Evolutionary conservation across 2,329 filamentous ascomycete genomes (phyloP).

Genomic region (Xylariomycetidae sp.): DNA sequence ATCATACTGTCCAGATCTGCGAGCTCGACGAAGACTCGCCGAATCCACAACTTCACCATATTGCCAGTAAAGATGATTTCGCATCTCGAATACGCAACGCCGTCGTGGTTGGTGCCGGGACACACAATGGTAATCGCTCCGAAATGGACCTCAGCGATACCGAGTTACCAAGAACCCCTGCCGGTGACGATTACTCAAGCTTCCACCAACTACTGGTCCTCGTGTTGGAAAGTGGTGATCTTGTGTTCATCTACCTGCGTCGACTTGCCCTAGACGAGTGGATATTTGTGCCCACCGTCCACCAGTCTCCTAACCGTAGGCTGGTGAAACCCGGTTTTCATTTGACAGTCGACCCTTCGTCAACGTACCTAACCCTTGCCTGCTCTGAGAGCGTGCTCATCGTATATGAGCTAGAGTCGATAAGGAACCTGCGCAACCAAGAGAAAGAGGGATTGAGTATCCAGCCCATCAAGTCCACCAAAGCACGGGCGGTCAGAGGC

Average conservation of each 20-base stretch:
- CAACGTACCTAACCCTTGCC: slow-evolving; percentile 60
- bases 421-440: slow-evolving; percentile 43
- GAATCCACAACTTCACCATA: slow-evolving; percentile 66
- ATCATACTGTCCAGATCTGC: slow-evolving; percentile 74
- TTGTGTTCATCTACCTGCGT: slow-evolving; percentile 70
- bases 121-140: slow-evolving; percentile 28
- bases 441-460: slow-evolving; percentile 40
- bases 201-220: slow-evolving; percentile 80
- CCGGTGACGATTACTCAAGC: slow-evolving; percentile 9
- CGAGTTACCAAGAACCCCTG: slow-evolving; percentile 9
- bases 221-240: slow-evolving; percentile 64
- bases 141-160: slow-evolving; percentile 31
- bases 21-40: slow-evolving; percentile 63
- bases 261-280: slow-evolving; percentile 37
- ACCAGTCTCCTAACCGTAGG: slow-evolving; percentile 50
- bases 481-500: slow-evolving; percentile 51
- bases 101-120: slow-evolving; percentile 57
- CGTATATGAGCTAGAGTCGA: slow-evolving; percentile 61
- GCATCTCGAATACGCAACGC: slow-evolving; percentile 73
- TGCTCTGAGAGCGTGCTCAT: slow-evolving; percentile 65
- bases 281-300: slow-evolving; percentile 55
- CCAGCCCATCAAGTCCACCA: slow-evolving; percentile 48
- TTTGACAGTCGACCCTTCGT: slow-evolving; percentile 73
- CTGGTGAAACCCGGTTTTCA: slow-evolving; percentile 56
- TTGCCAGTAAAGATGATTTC: slow-evolving; percentile 77